Base-by-base conservation (phyloP, 2,329 filamentous ascomycete species). In the Ascocoryne sarcoides region DNA sequence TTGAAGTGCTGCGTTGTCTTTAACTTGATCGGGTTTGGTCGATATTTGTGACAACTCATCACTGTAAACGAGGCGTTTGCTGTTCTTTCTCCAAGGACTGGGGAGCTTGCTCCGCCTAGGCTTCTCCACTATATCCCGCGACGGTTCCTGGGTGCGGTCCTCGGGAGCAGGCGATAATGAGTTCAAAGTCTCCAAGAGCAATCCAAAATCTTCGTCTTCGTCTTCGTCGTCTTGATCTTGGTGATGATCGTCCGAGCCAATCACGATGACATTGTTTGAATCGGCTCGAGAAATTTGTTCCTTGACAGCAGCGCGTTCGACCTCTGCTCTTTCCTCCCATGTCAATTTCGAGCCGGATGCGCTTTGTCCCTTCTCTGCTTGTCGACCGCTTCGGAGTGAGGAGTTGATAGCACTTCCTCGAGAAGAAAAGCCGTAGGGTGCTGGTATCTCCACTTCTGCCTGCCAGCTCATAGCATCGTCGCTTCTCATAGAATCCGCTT, bases 41-140 rank as follows among this genome's bases (percentile, higher is more conserved):
- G 51, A 48, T 8, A 44, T 19, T 14, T 48, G 46, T 15, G 54
- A 52, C 14, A 55, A 34, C 34, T 59, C 55, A 40, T 59, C 55
- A 32, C 47, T 57, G 37, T 60, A 57, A 1, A 55, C 47, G 14
- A 59, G 36, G 36, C 54, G 37, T 35, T 51, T 54, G 41, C 52
- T 59, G 21, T 57, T 57, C 32, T 55, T 51, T 28, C 54, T 53
- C 56, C 56, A 57, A 5, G 53, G 53, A 39, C 56, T 60, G 20
- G 53, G 56, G 21, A 58, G 42, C 37, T 59, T 59, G 42, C 49
- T 51, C 38, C 55, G 39, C 48, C 49, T 50, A 12, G 56, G 51
- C 34, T 43, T 52, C 28, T 56, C 52, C 14, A 43, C n/a, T n/a
- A 30, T 12, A 5, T 50, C 43, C 8, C 38, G 47, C 4, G 29